Evolutionary conservation across 2,329 filamentous ascomycete species (phyloP), one percentile per base, ranked within the genome.

Genomic region (Corinectria fuckeliana): DNA sequence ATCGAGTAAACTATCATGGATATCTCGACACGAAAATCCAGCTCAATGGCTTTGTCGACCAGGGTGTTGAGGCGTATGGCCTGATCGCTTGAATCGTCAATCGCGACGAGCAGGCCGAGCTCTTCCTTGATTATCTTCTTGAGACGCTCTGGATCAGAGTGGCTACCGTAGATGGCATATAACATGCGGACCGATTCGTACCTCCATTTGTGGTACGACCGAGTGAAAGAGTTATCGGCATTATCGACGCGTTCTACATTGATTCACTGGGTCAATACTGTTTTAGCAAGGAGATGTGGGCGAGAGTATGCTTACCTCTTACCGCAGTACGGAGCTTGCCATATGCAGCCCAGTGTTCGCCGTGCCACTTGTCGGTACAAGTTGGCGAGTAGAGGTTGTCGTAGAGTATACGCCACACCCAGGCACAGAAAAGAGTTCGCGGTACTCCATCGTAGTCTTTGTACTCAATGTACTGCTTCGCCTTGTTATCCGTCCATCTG

Each of bases 11-110:
- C 21, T 21, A 1, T 1, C 11, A 21, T 41, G 11, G 5, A 1
- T 18, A 14, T 6, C 11, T 21, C 18, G 8, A n/a, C 38, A 14
- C 3, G 5, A 2, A 41, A 8, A 14, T 41, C 38, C 18, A 41
- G 11, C 3, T 8, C 2, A 2, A 41, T 9, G 13, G 38, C 38
- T 1, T 0, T 0, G 0, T 14, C 2, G 11, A 23, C 13, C 3
- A 41, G 1, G 1, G 13, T 8, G 18, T 21, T 10, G 38, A 41
- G 36, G 4, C 2, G 4, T 21, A 14, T 18, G 11, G 9, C 8
- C 5, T 41, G 4, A 18, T 23, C 11, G n/a, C n/a, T n/a, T n/a
- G n/a, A n/a, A 30, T 30, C 11, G 8, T 2, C 0, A 18, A 41
- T 9, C 20, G 13, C 11, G 20, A 41, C 14, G 10, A 41, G 5